These are phyloP conservation scores for Leishmania amazonensis DNA, from an alignment of 208 protist species.

Conservation along the genomic window DNA sequence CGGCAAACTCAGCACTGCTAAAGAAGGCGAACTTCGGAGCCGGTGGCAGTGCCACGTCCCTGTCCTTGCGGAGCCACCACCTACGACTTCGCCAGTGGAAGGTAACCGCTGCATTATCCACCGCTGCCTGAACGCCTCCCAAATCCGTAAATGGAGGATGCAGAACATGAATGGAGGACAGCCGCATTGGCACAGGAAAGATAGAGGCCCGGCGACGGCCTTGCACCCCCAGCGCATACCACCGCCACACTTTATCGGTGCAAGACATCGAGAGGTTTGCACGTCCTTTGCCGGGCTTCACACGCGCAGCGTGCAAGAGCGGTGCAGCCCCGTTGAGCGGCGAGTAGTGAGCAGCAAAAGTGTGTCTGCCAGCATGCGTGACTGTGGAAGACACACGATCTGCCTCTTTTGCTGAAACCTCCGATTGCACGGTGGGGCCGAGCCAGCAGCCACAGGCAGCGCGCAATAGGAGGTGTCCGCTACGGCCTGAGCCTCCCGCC, in stretches of 20 bases:
- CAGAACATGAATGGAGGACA: slow-evolving; percentile 45
- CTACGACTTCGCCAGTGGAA: slow-evolving; percentile 20
- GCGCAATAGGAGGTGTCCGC: slow-evolving; percentile 60
- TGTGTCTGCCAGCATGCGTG: slow-evolving; percentile 26
- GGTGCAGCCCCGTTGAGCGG: slow-evolving; percentile 36
- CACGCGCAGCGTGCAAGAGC: slow-evolving; percentile 31
- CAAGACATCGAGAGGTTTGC: slow-evolving; percentile 90
- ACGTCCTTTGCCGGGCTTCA: slow-evolving; percentile 86
- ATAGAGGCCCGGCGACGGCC: slow-evolving; percentile 45
- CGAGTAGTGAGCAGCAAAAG: slow-evolving; percentile 55
- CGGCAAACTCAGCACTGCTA: not conserved
- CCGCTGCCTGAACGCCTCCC: no score
- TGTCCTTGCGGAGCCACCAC: not conserved
- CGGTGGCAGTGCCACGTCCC: not conserved
- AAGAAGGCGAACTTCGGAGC: slow-evolving; percentile 1
- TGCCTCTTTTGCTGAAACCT: not conserved
- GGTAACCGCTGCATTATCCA: slow-evolving; percentile 2
- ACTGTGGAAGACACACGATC: not conserved
- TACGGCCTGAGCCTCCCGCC: slow-evolving; percentile 32
- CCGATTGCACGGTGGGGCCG: not conserved
- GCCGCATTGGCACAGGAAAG: slow-evolving; percentile 43
- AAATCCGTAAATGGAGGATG: not conserved
- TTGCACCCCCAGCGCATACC: slow-evolving; percentile 73
- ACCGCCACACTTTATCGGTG: slow-evolving; percentile 89
- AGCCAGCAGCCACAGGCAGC: slow-evolving; percentile 43